Evolutionary conservation across 2,329 filamentous ascomycete genomes (phyloP).

Genomic region (Thielaviopsis populi): DNA sequence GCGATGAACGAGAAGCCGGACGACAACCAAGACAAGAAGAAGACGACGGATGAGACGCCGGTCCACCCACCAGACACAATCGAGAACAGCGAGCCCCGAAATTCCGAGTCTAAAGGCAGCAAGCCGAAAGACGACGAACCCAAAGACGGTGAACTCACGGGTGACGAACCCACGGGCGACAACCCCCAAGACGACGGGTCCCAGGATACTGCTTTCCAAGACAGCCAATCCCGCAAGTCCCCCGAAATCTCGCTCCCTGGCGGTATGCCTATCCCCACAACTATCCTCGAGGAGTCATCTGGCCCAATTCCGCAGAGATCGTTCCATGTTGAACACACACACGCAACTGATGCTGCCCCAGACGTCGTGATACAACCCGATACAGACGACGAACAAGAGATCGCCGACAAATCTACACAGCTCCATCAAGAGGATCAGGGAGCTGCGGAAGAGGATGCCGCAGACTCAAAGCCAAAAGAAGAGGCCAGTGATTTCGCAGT

Average conservation of each 20-base stretch:
- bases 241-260: constrained; percentile 1
- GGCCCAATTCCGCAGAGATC: constrained; percentile 32
- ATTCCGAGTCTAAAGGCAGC: not conserved
- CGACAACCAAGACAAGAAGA: not conserved
- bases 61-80: not conserved
- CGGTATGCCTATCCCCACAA: constrained; percentile 30
- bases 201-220: not conserved
- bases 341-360: constrained; percentile 37
- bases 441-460: not conserved
- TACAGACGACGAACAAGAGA: constrained; percentile 26
- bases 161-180: too few species aligned
- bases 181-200: not conserved
- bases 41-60: not conserved
- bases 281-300: constrained; percentile 38
- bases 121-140: too few species aligned
- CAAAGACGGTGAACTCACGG: too few species aligned
- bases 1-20: not conserved
- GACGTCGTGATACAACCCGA: constrained; percentile 36
- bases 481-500: not conserved
- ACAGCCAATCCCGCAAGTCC: not conserved
- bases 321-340: constrained; percentile 31
- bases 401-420: not conserved
- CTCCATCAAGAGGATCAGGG: not conserved
- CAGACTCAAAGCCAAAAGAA: not conserved
- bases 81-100: not conserved